Conservation (phyloP, 2,329 filamentous ascomycete species). For the Xylaria sp. region DNA sequence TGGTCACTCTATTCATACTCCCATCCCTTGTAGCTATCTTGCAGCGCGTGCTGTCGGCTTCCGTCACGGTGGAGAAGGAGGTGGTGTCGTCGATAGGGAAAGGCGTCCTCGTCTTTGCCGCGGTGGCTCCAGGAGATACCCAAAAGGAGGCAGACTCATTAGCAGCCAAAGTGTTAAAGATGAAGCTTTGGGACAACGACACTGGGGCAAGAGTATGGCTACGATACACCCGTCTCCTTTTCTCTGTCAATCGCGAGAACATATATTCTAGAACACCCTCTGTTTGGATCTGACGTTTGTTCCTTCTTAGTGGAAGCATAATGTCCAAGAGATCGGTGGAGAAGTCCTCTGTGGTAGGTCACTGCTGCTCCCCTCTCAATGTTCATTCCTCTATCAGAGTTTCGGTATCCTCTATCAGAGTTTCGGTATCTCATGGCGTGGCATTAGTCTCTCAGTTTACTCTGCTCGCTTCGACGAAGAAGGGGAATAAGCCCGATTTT, state of each 20-base stretch:
- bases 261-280: slow-evolving; percentile 2
- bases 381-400: not conserved
- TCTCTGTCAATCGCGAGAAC: not conserved
- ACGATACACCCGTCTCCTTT: slow-evolving; percentile 25
- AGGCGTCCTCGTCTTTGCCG: slow-evolving; percentile 90
- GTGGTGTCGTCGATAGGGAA: slow-evolving; percentile 90
- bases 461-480: slow-evolving; percentile 90
- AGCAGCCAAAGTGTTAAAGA: slow-evolving; percentile 86
- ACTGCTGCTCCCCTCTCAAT: not conserved
- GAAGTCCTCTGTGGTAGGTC: slow-evolving; percentile 90
- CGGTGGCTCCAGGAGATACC: slow-evolving; percentile 89
- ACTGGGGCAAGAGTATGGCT: slow-evolving; percentile 70
- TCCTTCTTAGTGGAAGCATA: slow-evolving; percentile 82
- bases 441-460: slow-evolving; percentile 92
- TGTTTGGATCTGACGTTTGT: slow-evolving; percentile 36
- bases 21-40: slow-evolving; percentile 75
- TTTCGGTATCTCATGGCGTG: slow-evolving; percentile 22
- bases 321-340: slow-evolving; percentile 85
- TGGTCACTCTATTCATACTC: slow-evolving; percentile 32
- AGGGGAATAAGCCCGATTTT: slow-evolving; percentile 95
- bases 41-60: slow-evolving; percentile 93
- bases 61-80: slow-evolving; percentile 92
- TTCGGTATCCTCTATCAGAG: not conserved
- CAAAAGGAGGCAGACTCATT: slow-evolving; percentile 86
- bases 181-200: slow-evolving; percentile 91